Evolutionary conservation across 331 rosid genomes (phyloP), one percentile per base, ranked within the genome.

Genomic region (Acacia pycnantha): DNA sequence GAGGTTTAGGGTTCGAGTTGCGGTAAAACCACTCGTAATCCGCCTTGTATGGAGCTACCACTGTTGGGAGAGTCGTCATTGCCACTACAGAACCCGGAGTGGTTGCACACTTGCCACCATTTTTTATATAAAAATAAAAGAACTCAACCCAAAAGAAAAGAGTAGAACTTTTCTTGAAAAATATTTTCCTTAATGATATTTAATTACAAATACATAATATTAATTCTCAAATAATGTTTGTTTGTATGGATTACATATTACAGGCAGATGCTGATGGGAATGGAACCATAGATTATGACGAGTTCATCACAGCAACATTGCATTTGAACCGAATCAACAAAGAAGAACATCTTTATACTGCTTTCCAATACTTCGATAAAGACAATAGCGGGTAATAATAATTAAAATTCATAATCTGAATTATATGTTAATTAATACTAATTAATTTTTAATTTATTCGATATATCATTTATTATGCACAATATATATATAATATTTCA

Each of bases 261-360:
- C 84, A 95, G 99, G 99, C 98, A 54, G 99, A 96, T 85, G 98
- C 97, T 14, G 99, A 96, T 85, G 98, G 99, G 22, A 89, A 96
- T 70, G 99, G 99, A 75, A 85, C 89, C 37, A 96, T 96, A 83
- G 98, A 96, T 82, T 96, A 96, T 11, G 99, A 94, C 4, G 99
- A 94, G 80, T 96, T 96, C 92, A 96, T 96, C 87, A 86, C 99
- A 61, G 99, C 99, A 79, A 96, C 99, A 19, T 86, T 96, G 97
- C 98, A 94, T 87, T 70, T 96, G 93, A 96, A 96, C 87, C 85
- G 98, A 74, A 70, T 92, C 97, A 97, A 96, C 77, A 91, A 88
- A 90, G 99, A 94, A 88, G 99, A 96, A 62, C 99, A 92, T 82
- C 93, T 96, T 51, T 96, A 96, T 69, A 94, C 99, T 22, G 99